Evolutionary conservation across 768 basidiomycete genomes (phyloP).

Genomic region (Lyophyllum shimeji): DNA sequence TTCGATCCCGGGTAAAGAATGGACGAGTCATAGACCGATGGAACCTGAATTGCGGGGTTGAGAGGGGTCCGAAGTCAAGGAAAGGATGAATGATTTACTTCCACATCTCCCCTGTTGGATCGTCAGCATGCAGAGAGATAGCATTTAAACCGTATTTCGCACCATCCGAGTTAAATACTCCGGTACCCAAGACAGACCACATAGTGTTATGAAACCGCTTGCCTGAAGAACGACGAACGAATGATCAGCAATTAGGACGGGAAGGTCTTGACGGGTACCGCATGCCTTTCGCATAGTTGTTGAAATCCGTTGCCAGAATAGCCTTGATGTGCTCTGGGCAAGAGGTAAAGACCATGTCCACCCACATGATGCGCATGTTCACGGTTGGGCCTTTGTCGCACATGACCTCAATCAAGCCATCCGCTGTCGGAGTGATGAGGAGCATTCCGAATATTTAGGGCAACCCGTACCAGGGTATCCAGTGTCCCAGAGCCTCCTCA

Average conservation of each 20-base stretch:
- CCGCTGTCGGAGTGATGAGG: slow-evolving; percentile 30
- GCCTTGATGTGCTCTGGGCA: slow-evolving; percentile 57
- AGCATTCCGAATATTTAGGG: neutral
- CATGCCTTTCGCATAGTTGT: slow-evolving; percentile 58
- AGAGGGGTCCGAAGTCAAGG: neutral
- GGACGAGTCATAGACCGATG: slow-evolving; percentile 66
- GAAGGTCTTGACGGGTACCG: neutral
- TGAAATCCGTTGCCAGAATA: slow-evolving; percentile 57
- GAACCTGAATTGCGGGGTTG: slow-evolving; percentile 35
- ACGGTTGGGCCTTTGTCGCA: slow-evolving; percentile 39
- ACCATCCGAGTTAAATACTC: slow-evolving; percentile 73
- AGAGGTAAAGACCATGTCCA: slow-evolving; percentile 44
- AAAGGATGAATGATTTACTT: slow-evolving; percentile 23
- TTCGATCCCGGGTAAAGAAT: slow-evolving; percentile 59
- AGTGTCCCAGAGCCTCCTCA: slow-evolving; percentile 35
- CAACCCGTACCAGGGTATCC: slow-evolving; percentile 50
- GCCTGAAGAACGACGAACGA: slow-evolving; percentile 26
- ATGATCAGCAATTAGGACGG: neutral
- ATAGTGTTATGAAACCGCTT: slow-evolving; percentile 42
- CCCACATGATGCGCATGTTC: slow-evolving; percentile 46
- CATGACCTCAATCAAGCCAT: slow-evolving; percentile 36
- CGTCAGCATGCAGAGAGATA: neutral
- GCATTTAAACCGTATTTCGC: slow-evolving; percentile 5
- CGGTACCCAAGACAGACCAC: slow-evolving; percentile 54
- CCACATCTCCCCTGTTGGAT: slow-evolving; percentile 33